phyloP scores from a whole-genome alignment of 2,329 filamentous ascomycete species.

The Myotisia sp. region DNA sequence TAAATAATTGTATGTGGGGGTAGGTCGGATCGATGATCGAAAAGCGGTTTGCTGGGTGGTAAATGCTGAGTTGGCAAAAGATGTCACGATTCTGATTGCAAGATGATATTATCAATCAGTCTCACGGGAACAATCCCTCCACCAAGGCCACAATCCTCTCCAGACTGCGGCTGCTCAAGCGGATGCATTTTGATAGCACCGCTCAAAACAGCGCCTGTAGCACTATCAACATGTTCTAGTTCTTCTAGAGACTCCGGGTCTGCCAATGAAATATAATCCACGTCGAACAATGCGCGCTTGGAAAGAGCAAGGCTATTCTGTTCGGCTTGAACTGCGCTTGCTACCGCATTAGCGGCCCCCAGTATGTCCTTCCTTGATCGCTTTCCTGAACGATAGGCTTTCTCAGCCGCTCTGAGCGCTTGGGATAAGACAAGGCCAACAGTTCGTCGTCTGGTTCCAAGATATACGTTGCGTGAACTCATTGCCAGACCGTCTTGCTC shows the following conservation, averaged over 20 bases:
- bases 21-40: no score
- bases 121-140: conserved; percentile 62
- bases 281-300: conserved; percentile 57
- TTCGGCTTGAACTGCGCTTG: conserved; percentile 40
- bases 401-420: conserved; percentile 57
- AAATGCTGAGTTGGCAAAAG: no score
- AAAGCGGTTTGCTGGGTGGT: no score
- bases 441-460: conserved; percentile 58
- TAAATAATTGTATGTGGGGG: neutral
- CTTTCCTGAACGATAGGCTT: conserved; percentile 44
- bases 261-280: conserved; percentile 86
- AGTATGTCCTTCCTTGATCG: conserved; percentile 53
- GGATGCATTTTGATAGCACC: conserved; percentile 83
- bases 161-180: conserved; percentile 52
- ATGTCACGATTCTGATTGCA: conserved; percentile 29
- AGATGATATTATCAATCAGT: conserved; percentile 84
- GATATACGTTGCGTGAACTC: conserved; percentile 86
- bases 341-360: conserved; percentile 50
- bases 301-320: conserved; percentile 48
- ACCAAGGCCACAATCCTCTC: conserved; percentile 58
- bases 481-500: conserved; percentile 74
- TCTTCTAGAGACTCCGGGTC: conserved; percentile 76
- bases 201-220: conserved; percentile 67
- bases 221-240: conserved; percentile 53
- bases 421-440: conserved; percentile 59